Percentiles rank a stretch among this genome's conserved stretches.
Conservation (phyloP, 768 basidiomycete species). For the Rhodotorula graminis region DNA sequence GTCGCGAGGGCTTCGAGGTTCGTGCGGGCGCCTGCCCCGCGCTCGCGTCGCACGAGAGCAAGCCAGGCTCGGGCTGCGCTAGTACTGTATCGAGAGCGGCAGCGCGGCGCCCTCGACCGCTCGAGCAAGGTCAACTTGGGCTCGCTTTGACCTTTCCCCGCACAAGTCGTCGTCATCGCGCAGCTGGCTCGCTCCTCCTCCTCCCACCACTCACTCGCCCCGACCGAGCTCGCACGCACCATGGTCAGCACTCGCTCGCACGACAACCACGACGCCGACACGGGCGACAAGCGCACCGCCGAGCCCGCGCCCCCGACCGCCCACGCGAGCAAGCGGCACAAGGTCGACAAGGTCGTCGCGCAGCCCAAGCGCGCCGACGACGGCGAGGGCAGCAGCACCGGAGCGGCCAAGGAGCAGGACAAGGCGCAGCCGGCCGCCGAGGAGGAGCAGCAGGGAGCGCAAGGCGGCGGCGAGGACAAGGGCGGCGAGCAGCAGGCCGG, state of each 20-base stretch:
- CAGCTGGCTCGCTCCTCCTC: neutral
- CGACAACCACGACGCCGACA: neutral
- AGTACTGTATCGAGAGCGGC: too few species aligned
- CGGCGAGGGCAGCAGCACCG: neutral
- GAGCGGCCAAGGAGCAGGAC: neutral
- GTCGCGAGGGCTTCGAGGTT: too few species aligned
- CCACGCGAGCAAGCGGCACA: constrained; percentile 8
- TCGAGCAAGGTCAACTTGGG: neutral
- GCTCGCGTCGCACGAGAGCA: too few species aligned
- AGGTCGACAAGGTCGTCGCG: constrained; percentile 9
- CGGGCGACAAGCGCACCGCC: constrained; percentile 27
- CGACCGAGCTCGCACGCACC: neutral
- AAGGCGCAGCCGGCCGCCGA: neutral
- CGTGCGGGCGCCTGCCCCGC: too few species aligned
- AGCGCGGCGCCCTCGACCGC: too few species aligned
- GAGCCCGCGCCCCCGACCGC: neutral
- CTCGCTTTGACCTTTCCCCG: neutral
- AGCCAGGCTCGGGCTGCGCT: too few species aligned
- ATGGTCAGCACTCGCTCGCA: constrained; percentile 29
- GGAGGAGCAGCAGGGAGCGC: neutral
- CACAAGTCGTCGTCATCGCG: neutral
- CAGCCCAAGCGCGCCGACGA: neutral
- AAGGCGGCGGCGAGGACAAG: neutral
- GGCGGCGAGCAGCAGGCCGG: neutral
- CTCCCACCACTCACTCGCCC: neutral